Conservation (phyloP, 2,329 filamentous ascomycete species). For the Ophiocordyceps polyrhachis-furcata region DNA sequence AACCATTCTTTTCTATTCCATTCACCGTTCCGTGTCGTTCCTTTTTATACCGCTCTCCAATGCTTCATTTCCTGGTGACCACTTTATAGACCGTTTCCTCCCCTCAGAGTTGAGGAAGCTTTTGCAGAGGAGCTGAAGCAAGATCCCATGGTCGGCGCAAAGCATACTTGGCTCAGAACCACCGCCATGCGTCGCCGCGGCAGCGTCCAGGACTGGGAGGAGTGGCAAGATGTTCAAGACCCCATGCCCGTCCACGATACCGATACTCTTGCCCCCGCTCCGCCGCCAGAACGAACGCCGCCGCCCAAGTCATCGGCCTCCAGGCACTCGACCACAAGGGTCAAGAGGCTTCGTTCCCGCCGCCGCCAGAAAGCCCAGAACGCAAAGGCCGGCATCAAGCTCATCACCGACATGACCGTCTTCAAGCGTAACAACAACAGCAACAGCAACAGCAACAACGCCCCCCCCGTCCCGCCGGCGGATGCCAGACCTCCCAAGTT, state of each 20-base stretch:
- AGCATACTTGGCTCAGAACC: constrained; percentile 4
- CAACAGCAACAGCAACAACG: constrained; percentile 22
- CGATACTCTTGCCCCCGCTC: constrained; percentile 11
- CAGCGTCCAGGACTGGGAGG: constrained; percentile 29
- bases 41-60: not conserved
- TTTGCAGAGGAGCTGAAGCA: not conserved
- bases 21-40: not conserved
- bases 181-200: constrained; percentile 3
- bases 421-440: constrained; percentile 23
- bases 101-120: not conserved
- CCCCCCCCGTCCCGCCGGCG: constrained; percentile 12
- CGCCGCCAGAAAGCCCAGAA: constrained; percentile 42
- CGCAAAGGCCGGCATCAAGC: constrained; percentile 41
- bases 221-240: constrained; percentile 32
- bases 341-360: constrained; percentile 34
- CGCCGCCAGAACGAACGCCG: constrained; percentile 4
- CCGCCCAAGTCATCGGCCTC: constrained; percentile 6
- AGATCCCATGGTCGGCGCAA: constrained; percentile 2
- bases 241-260: constrained; percentile 20
- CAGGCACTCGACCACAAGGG: constrained; percentile 19
- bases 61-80: not conserved
- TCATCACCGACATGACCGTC: constrained; percentile 50
- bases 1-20: not conserved
- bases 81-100: not conserved
- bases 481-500: constrained; percentile 24